Conservation (phyloP, 331 rosid species). For the Telfairia occidentalis region DNA sequence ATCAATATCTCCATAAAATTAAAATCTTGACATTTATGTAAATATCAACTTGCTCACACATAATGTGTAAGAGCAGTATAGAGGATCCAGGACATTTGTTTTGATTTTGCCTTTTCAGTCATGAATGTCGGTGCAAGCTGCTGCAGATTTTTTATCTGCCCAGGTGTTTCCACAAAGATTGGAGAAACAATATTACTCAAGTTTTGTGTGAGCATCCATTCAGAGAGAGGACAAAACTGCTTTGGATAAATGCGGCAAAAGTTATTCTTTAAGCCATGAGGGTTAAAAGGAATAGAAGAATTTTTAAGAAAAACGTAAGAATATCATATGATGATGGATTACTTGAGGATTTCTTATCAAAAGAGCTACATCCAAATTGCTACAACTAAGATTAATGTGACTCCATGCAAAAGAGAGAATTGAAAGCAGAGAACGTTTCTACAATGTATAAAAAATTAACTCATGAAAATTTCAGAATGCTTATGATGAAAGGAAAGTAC, state of each 20-base stretch:
- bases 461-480: background rate
- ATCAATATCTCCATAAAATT: background rate
- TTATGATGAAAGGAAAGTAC: slow-evolving; percentile 20
- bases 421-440: background rate
- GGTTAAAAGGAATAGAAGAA: background rate
- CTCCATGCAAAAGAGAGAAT: background rate
- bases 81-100: background rate
- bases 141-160: background rate
- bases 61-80: background rate
- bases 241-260: background rate
- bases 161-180: background rate
- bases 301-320: background rate
- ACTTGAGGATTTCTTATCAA: background rate
- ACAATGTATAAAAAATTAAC: background rate
- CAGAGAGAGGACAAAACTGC: background rate
- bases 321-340: background rate
- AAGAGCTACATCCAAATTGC: background rate
- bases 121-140: background rate
- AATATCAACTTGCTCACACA: background rate
- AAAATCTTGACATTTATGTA: background rate
- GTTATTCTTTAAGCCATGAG: background rate
- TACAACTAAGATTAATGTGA: background rate
- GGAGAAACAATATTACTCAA: background rate
- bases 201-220: background rate
- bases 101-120: background rate